A percentile compares a stretch with the other conserved stretches of the same genome.
Conservation (phyloP, 1,284 basidiomycete species). For the Filobasidium uniguttulatum region DNA sequence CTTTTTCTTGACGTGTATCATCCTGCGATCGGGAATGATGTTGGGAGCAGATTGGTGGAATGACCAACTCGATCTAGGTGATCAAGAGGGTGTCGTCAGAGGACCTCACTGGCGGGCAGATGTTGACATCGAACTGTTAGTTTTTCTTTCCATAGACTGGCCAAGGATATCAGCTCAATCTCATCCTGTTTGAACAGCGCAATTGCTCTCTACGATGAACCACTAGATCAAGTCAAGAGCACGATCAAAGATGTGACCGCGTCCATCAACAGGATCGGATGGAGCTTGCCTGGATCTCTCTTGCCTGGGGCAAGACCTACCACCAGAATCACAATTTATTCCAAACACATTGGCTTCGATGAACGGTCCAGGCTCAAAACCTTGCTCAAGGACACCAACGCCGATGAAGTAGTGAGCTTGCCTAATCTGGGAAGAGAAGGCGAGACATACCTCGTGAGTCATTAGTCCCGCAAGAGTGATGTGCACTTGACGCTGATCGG, state of each 20-base stretch:
- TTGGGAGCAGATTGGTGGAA: no score
- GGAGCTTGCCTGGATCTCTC: no score
- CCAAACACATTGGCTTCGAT: slow-evolving; percentile 16
- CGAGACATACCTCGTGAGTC: slow-evolving; percentile 27
- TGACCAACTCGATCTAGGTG: neutral
- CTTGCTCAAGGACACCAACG: slow-evolving; percentile 16
- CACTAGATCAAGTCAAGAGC: slow-evolving; percentile 16
- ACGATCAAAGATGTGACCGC: slow-evolving; percentile 16
- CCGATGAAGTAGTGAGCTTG: slow-evolving; percentile 25
- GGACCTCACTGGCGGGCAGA: slow-evolving; percentile 6
- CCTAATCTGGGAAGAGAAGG: slow-evolving; percentile 30
- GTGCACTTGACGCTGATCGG: neutral
- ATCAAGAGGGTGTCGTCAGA: neutral
- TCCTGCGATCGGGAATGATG: no score
- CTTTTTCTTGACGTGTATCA: no score
- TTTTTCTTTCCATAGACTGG: neutral
- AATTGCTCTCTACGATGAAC: slow-evolving; percentile 25
- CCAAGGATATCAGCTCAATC: neutral
- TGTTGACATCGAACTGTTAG: slow-evolving; percentile 11
- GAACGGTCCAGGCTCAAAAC: slow-evolving; percentile 13
- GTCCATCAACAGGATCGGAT: no score
- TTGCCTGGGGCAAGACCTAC: neutral
- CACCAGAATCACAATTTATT: slow-evolving; percentile 23
- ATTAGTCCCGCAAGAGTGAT: neutral
- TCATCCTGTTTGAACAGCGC: slow-evolving; percentile 16